These are phyloP conservation scores for Chaetomium tenue DNA, from an alignment of 495 filamentous ascomycete genomes.

Conservation along the genomic window DNA sequence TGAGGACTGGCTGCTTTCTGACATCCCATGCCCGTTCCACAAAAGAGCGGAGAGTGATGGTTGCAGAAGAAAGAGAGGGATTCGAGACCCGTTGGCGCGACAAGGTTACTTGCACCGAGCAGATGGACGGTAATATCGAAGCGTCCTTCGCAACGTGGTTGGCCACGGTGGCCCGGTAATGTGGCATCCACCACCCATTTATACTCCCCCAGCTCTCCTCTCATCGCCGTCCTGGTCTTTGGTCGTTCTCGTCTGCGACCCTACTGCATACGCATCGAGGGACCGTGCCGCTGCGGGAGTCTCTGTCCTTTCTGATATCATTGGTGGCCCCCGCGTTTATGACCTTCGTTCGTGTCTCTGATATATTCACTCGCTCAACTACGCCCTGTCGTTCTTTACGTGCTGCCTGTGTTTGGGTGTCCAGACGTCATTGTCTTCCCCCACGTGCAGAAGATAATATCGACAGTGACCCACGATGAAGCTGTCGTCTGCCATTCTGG, in stretches of 20 bases:
- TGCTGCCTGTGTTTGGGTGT: neutral
- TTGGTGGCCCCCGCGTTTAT: slow-evolving; percentile 27
- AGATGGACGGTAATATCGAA: slow-evolving; percentile 27
- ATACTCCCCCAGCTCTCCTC: slow-evolving; percentile 28
- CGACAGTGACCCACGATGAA: slow-evolving; percentile 33
- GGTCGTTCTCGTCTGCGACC: slow-evolving; percentile 24
- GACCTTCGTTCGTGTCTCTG: slow-evolving; percentile 16
- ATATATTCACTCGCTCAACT: slow-evolving; percentile 14
- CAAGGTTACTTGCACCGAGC: slow-evolving; percentile 3
- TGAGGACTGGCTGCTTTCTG: neutral
- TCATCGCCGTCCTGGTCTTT: slow-evolving; percentile 19
- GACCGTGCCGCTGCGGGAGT: slow-evolving; percentile 17
- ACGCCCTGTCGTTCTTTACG: slow-evolving; percentile 3
- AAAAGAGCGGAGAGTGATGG: neutral
- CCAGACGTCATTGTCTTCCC: slow-evolving; percentile 3
- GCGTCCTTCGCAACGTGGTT: slow-evolving; percentile 13
- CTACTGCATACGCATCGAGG: slow-evolving; percentile 26
- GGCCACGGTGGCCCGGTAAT: slow-evolving; percentile 22
- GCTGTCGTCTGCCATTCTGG: slow-evolving; percentile 32
- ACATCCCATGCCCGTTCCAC: too few relatives aligned
- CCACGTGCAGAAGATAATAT: slow-evolving; percentile 11
- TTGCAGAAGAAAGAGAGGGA: neutral
- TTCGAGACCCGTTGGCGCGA: neutral
- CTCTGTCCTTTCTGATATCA: slow-evolving; percentile 19
- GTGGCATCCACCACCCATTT: slow-evolving; percentile 30